These are phyloP conservation scores for Lactarius indigo DNA, from an alignment of 768 basidiomycete species.

Conservation along the genomic window DNA sequence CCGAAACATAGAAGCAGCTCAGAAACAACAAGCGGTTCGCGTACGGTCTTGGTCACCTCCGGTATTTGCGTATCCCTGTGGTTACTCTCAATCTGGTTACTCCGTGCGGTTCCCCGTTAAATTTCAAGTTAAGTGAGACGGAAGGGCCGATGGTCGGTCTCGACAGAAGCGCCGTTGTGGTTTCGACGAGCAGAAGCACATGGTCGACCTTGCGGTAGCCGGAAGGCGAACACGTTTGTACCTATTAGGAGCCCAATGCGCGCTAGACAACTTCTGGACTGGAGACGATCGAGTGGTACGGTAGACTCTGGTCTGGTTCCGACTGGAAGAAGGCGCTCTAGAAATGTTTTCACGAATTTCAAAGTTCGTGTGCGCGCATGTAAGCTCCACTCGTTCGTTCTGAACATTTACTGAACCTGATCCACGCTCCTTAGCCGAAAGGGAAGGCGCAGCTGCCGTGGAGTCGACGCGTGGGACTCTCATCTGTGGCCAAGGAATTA, in stretches of 20 bases:
- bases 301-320: not conserved
- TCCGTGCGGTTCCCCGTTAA: not conserved
- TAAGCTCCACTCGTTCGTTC: not conserved
- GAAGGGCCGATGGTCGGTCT: not conserved
- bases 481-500: not conserved
- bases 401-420: not conserved
- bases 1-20: too few species aligned
- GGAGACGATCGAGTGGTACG: not conserved
- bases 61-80: not conserved
- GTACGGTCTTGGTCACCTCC: not conserved
- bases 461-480: not conserved
- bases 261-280: slow-evolving; percentile 4
- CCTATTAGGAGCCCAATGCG: slow-evolving; percentile 1
- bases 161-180: not conserved
- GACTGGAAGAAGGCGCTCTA: not conserved
- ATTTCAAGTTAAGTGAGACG: not conserved
- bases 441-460: not conserved
- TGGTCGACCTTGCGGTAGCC: slow-evolving; percentile 3
- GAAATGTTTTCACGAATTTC: not conserved
- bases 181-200: not conserved
- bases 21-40: too few species aligned
- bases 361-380: not conserved
- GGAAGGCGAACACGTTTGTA: slow-evolving; percentile 17
- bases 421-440: not conserved
- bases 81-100: not conserved